Evolutionary conservation across 2,329 filamentous ascomycete genomes (phyloP).

Genomic region (Xylariaceae sp.): DNA sequence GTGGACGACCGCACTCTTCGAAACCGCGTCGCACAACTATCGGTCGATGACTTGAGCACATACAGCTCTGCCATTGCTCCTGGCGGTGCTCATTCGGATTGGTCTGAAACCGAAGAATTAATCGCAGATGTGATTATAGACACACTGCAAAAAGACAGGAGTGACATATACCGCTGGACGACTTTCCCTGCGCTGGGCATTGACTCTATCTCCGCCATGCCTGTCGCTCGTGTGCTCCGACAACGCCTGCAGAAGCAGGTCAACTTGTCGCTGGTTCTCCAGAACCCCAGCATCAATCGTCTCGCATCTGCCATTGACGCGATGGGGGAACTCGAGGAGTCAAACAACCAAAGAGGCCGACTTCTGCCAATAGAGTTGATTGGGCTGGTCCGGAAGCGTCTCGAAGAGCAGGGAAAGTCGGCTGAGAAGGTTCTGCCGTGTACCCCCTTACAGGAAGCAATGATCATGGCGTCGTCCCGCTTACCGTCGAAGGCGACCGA

Average conservation of each 20-base stretch:
- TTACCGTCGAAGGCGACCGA: conserved; percentile 16
- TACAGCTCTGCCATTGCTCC: conserved; percentile 27
- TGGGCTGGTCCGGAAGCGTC: conserved; percentile 27
- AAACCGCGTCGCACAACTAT: conserved; percentile 41
- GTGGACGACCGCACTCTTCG: conserved; percentile 56
- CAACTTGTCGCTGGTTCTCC: conserved; percentile 65
- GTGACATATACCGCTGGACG: conserved; percentile 54
- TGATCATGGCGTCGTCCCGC: conserved; percentile 55
- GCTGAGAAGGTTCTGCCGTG: conserved; percentile 66
- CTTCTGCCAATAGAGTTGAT: conserved; percentile 25
- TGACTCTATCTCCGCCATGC: conserved; percentile 78
- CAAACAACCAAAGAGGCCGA: background rate
- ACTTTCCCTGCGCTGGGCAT: conserved; percentile 75
- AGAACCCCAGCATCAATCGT: conserved; percentile 58
- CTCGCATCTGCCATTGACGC: conserved; percentile 40
- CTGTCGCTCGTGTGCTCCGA: conserved; percentile 55
- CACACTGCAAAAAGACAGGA: conserved; percentile 40
- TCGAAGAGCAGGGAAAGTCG: conserved; percentile 28
- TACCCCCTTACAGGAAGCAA: conserved; percentile 81
- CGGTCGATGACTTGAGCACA: conserved; percentile 38
- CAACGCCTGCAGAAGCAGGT: conserved; percentile 41
- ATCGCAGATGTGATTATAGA: conserved; percentile 52
- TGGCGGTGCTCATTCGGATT: conserved; percentile 33
- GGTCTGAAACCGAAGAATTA: conserved; percentile 49
- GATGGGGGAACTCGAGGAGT: background rate